phyloP scores from a whole-genome alignment of 371 early-diverging fungal species.

The Mucor racemosus region DNA sequence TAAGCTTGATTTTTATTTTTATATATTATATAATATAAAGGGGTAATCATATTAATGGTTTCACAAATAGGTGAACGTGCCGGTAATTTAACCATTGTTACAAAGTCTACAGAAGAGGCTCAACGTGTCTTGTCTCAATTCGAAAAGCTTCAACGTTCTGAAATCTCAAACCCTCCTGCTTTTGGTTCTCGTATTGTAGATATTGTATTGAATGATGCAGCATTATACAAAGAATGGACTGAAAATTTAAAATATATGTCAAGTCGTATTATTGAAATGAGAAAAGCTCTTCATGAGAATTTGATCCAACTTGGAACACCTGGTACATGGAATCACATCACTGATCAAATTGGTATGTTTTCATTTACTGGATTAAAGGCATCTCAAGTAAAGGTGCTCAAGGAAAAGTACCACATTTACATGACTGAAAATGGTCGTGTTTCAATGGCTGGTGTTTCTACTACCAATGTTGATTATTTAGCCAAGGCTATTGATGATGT shows the following conservation, averaged over 20 bases:
- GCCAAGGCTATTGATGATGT: slow-evolving; percentile 81
- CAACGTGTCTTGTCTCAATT: slow-evolving; percentile 77
- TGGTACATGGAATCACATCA: slow-evolving; percentile 95
- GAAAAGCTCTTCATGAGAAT: slow-evolving; percentile 68
- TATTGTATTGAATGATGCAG: slow-evolving; percentile 80
- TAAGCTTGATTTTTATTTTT: slow-evolving; percentile 43
- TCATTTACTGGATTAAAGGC: slow-evolving; percentile 96
- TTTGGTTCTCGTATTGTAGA: slow-evolving; percentile 90
- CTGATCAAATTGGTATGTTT: slow-evolving; percentile 99
- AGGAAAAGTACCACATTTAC: slow-evolving; percentile 89
- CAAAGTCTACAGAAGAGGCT: slow-evolving; percentile 54
- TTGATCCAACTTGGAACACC: slow-evolving; percentile 79
- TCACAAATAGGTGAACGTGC: slow-evolving; percentile 78
- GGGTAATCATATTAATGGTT: not conserved
- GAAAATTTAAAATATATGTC: slow-evolving; percentile 85
- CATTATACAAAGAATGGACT: slow-evolving; percentile 84
- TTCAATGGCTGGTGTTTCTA: slow-evolving; percentile 92
- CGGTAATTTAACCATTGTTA: slow-evolving; percentile 85
- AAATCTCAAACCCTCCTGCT: slow-evolving; percentile 89
- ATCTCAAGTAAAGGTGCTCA: slow-evolving; percentile 75
- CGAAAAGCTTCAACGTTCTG: slow-evolving; percentile 82
- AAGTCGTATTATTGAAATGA: slow-evolving; percentile 87
- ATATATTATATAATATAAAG: no score
- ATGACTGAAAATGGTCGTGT: slow-evolving; percentile 94
- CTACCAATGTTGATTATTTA: slow-evolving; percentile 84